Evolutionary conservation across 345 rosid genomes (phyloP).

Genomic region (Bruguiera gymnorhiza): DNA sequence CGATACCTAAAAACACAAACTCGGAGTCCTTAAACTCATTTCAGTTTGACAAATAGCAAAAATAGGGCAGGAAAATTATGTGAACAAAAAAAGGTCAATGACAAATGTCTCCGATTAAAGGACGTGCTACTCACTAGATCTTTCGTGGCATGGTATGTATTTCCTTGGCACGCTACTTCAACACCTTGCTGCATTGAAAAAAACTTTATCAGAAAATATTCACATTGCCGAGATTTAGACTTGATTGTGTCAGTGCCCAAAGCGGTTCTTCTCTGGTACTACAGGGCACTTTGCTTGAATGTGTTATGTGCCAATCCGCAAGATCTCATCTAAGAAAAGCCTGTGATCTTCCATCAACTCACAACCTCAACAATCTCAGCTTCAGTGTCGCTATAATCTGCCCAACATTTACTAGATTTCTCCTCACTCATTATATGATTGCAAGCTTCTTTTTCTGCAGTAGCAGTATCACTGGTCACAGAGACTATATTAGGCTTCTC

Average conservation of each 20-base stretch:
- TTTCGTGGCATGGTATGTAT: neutral
- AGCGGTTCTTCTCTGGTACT: too few species aligned
- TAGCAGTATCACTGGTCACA: slow-evolving; percentile 20
- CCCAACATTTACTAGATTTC: slow-evolving; percentile 67
- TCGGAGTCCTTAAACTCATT: slow-evolving; percentile 9
- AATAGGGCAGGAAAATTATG: neutral
- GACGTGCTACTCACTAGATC: slow-evolving; percentile 2
- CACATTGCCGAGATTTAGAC: slow-evolving; percentile 7
- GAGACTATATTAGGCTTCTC: slow-evolving; percentile 27
- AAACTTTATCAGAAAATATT: slow-evolving; percentile 15
- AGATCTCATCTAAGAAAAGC: neutral
- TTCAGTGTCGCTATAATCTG: slow-evolving; percentile 77
- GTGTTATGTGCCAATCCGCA: neutral
- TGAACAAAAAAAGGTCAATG: neutral
- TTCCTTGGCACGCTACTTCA: slow-evolving; percentile 9
- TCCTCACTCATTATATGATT: slow-evolving; percentile 33
- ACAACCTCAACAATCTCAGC: slow-evolving; percentile 61
- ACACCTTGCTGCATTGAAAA: slow-evolving; percentile 10
- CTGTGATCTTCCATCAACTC: slow-evolving; percentile 36
- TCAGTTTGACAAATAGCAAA: slow-evolving; percentile 8
- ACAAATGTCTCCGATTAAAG: slow-evolving; percentile 4
- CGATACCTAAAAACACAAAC: neutral
- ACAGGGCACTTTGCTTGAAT: too few species aligned
- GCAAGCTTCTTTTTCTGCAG: slow-evolving; percentile 33
- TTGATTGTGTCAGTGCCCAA: neutral